These are phyloP conservation scores for Cantharellus anzutake DNA, from an alignment of 768 basidiomycete genomes.

Conservation along the genomic window DNA sequence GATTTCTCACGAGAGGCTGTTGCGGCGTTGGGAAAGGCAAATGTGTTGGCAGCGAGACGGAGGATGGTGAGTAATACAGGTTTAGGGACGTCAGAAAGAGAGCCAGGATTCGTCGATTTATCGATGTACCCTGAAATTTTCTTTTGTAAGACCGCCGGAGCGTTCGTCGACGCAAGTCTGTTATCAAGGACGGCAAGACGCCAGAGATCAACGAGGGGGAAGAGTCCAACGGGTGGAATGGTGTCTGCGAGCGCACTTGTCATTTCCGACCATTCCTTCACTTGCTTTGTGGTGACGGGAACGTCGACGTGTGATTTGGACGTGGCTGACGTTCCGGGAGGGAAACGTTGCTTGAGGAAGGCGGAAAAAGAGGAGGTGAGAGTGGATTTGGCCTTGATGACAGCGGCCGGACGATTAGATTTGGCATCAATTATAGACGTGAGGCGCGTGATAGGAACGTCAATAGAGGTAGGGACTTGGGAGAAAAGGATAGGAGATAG, in stretches of 20 bases:
- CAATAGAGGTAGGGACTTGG: constrained; percentile 42
- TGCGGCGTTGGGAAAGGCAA: constrained; percentile 22
- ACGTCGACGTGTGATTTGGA: neutral
- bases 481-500: constrained; percentile 59
- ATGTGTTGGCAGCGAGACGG: constrained; percentile 49
- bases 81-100: constrained; percentile 15
- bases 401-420: constrained; percentile 13
- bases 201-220: constrained; percentile 74
- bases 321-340: constrained; percentile 10
- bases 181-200: constrained; percentile 55
- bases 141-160: neutral
- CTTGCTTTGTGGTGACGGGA: neutral
- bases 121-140: neutral
- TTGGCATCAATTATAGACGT: constrained; percentile 37
- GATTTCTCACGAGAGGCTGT: constrained; percentile 11
- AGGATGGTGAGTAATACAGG: constrained; percentile 47
- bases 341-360: constrained; percentile 44
- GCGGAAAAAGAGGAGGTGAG: constrained; percentile 33
- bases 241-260: constrained; percentile 25
- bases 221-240: constrained; percentile 38
- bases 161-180: constrained; percentile 20
- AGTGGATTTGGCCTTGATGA: constrained; percentile 23
- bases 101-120: neutral
- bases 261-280: constrained; percentile 16
- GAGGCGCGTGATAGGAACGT: constrained; percentile 44